phyloP scores from a whole-genome alignment of 148 eudicot genomes.

The Vaccinium vitisidaea region DNA sequence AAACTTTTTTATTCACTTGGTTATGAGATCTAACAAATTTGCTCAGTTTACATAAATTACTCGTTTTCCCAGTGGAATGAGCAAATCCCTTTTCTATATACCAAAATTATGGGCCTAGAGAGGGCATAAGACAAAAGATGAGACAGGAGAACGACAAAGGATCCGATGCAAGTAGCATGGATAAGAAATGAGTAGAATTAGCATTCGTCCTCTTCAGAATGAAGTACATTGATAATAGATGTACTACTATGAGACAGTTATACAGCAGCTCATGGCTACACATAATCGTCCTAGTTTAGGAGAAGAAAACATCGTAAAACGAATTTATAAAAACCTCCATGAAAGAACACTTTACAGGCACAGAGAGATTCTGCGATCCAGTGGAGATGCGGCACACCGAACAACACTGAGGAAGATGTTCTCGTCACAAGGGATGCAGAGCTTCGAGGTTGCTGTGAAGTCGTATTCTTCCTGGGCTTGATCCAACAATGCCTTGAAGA shows the following conservation, averaged over 20 bases:
- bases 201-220: not conserved
- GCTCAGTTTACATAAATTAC: not conserved
- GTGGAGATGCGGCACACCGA: conserved; percentile 51
- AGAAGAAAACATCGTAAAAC: not conserved
- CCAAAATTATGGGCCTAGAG: not conserved
- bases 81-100: not conserved
- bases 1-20: not conserved
- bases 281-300: conserved; percentile 2
- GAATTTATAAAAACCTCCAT: conserved; percentile 8
- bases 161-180: not conserved
- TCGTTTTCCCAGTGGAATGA: not conserved
- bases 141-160: not conserved
- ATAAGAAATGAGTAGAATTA: conserved; percentile 8
- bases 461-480: conserved; percentile 70
- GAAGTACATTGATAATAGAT: conserved; percentile 11
- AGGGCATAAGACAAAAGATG: not conserved
- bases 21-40: not conserved
- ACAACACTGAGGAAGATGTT: conserved; percentile 60
- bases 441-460: conserved; percentile 55
- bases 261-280: not conserved
- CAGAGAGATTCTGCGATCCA: conserved; percentile 25
- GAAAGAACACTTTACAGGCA: conserved; percentile 28
- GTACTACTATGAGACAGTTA: conserved; percentile 9
- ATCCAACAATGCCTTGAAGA: conserved; percentile 73
- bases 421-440: conserved; percentile 82